These are phyloP conservation scores for Barnettozyma wickerhamii DNA, from an alignment of 805 yeast genomes.

Conservation along the genomic window DNA sequence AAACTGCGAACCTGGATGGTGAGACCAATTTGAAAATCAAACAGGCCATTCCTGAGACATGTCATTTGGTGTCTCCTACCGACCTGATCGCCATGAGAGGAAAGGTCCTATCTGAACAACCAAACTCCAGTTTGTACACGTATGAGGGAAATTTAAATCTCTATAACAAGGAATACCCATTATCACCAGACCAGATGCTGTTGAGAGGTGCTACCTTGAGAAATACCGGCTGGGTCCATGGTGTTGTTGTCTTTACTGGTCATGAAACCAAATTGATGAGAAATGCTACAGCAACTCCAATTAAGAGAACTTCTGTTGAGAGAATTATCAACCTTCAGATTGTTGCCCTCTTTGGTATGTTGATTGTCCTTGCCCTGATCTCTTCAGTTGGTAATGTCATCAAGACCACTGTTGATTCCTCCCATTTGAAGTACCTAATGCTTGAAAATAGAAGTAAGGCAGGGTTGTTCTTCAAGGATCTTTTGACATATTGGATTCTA, in stretches of 20 bases:
- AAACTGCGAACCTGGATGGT: constrained; percentile 96
- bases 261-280: constrained; percentile 98
- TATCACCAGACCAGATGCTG: constrained; percentile 86
- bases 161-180: constrained; percentile 57
- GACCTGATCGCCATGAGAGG: constrained; percentile 54
- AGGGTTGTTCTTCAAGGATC: constrained; percentile 75
- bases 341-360: constrained; percentile 76
- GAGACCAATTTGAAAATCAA: constrained; percentile 96
- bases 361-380: constrained; percentile 69
- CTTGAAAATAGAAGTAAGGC: constrained; percentile 65
- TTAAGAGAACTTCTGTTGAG: constrained; percentile 95
- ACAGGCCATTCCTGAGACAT: constrained; percentile 79
- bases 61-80: constrained; percentile 60
- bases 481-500: constrained; percentile 92
- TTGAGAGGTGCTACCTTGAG: constrained; percentile 93
- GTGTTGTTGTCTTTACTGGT: constrained; percentile 92
- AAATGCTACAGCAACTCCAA: constrained; percentile 98
- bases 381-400: constrained; percentile 88
- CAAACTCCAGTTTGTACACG: constrained; percentile 90
- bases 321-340: constrained; percentile 91
- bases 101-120: constrained; percentile 76
- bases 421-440: constrained; percentile 57
- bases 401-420: constrained; percentile 50
- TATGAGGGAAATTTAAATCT: constrained; percentile 79
- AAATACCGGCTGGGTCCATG: constrained; percentile 94